phyloP scores from a whole-genome alignment of 768 basidiomycete species.

The Leccinum barrowsii region DNA sequence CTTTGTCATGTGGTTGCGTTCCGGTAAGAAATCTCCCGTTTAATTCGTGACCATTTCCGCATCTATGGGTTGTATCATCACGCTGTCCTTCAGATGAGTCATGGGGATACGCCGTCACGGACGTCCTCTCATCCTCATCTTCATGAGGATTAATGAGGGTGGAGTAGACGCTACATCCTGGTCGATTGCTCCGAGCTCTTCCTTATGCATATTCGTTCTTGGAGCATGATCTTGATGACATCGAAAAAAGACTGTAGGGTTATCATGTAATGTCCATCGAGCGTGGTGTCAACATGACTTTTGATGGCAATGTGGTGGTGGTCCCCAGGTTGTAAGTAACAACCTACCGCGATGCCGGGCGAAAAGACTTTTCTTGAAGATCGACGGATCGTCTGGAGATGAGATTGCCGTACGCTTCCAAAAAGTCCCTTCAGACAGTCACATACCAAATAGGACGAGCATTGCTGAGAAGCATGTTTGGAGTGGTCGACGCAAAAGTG shows the following conservation, averaged over 20 bases:
- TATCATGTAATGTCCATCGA: not conserved
- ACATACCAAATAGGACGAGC: not conserved
- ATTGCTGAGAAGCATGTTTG: not conserved
- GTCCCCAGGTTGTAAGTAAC: not conserved
- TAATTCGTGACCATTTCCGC: not conserved
- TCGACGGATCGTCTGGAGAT: not conserved
- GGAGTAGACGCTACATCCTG: constrained; percentile 1
- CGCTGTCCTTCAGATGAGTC: not conserved
- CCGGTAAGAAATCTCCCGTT: not conserved
- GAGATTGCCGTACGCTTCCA: not conserved
- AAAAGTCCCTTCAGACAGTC: not conserved
- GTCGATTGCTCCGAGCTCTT: constrained; percentile 5
- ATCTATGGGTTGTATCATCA: not conserved
- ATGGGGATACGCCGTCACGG: not conserved
- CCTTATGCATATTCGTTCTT: not conserved
- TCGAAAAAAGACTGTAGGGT: not conserved
- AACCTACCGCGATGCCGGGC: not conserved
- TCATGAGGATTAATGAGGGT: not conserved
- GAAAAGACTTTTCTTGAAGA: not conserved
- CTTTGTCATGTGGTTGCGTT: not conserved
- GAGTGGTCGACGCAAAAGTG: not conserved
- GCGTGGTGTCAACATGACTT: not conserved
- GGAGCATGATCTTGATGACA: constrained; percentile 2
- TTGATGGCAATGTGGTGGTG: not conserved
- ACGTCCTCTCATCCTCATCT: not conserved